phyloP scores from a whole-genome alignment of 2,329 filamentous ascomycete species.

The Bipolaris sorokiniana region DNA sequence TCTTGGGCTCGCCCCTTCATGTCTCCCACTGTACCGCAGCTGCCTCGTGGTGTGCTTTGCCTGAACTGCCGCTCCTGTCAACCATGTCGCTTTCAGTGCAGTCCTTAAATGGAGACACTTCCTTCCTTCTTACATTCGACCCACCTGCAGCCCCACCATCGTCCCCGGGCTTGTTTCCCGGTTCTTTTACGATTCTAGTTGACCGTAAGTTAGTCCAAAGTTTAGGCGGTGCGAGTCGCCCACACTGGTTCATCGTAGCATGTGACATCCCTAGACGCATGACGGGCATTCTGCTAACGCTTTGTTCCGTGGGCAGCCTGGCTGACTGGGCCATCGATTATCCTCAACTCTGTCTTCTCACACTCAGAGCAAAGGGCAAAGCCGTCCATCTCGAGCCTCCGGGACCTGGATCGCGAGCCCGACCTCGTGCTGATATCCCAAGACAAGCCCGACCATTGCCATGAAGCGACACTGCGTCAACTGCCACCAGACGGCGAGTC shows the following conservation, averaged over 20 bases:
- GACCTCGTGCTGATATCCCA: conserved; percentile 66
- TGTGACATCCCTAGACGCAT: background rate
- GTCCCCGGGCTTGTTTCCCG: conserved; percentile 50
- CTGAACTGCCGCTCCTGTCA: conserved; percentile 5
- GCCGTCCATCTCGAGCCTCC: conserved; percentile 64
- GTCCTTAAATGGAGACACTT: conserved; percentile 68
- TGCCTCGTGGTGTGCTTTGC: conserved; percentile 8
- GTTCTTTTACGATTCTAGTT: conserved; percentile 69
- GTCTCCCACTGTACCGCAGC: conserved; percentile 1
- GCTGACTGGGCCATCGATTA: conserved; percentile 66
- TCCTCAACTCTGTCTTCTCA: conserved; percentile 67
- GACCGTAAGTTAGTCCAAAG: conserved; percentile 55
- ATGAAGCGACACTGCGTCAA: conserved; percentile 70
- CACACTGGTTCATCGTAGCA: background rate
- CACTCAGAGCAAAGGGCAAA: conserved; percentile 62
- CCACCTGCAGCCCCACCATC: conserved; percentile 55
- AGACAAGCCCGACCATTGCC: conserved; percentile 72
- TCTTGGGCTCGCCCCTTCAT: conserved; percentile 3
- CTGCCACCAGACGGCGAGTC: conserved; percentile 63
- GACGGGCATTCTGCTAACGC: conserved; percentile 5
- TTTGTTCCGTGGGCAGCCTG: conserved; percentile 54
- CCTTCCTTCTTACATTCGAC: conserved; percentile 69
- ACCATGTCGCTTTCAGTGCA: conserved; percentile 68
- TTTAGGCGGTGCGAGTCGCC: background rate
- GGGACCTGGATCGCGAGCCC: conserved; percentile 58